Base-by-base conservation (phyloP, 2,329 filamentous ascomycete species). In the Knoxdaviesia proteae region DNA sequence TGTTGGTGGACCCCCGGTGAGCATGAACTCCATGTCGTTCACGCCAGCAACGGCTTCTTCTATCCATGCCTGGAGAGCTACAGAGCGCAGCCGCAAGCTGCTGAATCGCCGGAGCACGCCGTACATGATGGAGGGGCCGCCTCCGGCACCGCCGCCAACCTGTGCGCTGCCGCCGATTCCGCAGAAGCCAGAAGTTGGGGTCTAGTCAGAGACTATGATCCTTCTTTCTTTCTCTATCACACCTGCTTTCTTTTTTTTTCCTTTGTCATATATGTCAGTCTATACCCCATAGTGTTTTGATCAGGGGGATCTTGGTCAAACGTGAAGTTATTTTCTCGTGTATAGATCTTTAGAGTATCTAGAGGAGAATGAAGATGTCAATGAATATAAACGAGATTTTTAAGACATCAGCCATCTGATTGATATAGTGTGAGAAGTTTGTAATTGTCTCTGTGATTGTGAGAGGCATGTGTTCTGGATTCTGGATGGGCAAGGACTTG, bases 131-230 rank as follows among this genome's bases (percentile, higher is more conserved):
- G 61, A 66, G 8, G 66, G 65, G 1, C 68, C 68, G 32, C 69
- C 69, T 1, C 68, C 63, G 10, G 65, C 61, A 9, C 70, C 70
- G 6, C 70, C 70, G 5, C 70, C 70, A 30, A 71, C 59, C 7
- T 64, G 63, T 48, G 68, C 69, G 9, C 58, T 74, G 29, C 70
- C 70, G 11, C 69, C 70, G 0, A 60, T 72, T 36, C 69, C 68
- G 5, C 55, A 51, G 38, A 60, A 56, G 33, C 42, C 20, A 20
- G 20, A 20, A 20, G 20, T 20, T 3, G 20, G 20, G 20, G 20
- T 20, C 20, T 20, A 20, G 20, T 20, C 3, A 20, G 20, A 20
- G 20, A 20, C 20, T 20, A 20, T 20, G 20, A 2, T 39, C 7
- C 20, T 31, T 39, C 20, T 32, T 8, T 39, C 38, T 40, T 9